Evolutionary conservation across 2,329 filamentous ascomycete genomes (phyloP).

Genomic region (Fusarium sp.): DNA sequence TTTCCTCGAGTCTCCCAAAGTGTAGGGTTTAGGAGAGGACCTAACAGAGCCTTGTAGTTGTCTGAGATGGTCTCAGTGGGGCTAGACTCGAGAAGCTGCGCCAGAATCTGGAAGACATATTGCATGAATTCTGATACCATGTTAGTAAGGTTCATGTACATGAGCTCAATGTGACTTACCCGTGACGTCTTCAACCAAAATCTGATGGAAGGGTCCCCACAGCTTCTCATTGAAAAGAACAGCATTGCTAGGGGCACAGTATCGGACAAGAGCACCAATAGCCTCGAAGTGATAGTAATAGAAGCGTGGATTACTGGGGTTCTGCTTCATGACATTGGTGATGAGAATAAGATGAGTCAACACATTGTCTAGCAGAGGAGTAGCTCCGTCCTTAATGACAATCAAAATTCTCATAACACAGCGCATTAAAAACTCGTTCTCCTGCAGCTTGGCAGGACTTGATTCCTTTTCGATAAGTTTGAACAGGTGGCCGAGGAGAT

Average conservation of each 20-base stretch:
- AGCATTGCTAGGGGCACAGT: constrained; percentile 74
- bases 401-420: constrained; percentile 98
- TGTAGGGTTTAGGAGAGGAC: constrained; percentile 80
- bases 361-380: constrained; percentile 80
- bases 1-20: constrained; percentile 96
- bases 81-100: constrained; percentile 88
- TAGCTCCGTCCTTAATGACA: constrained; percentile 86
- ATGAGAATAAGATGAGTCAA: constrained; percentile 88
- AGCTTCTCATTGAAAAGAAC: constrained; percentile 82
- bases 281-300: constrained; percentile 99
- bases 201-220: constrained; percentile 84
- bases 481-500: constrained; percentile 90
- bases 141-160: constrained; percentile 47
- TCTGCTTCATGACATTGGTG: constrained; percentile 90
- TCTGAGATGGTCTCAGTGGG: constrained; percentile 81
- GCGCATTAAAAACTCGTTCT: constrained; percentile 98
- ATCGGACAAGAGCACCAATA: constrained; percentile 84
- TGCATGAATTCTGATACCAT: constrained; percentile 82
- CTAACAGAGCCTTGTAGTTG: constrained; percentile 83
- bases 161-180: constrained; percentile 59
- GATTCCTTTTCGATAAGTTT: constrained; percentile 87
- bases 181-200: constrained; percentile 85
- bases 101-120: constrained; percentile 96
- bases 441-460: constrained; percentile 92
- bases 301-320: constrained; percentile 97